Evolutionary conservation across 1,284 basidiomycete species (phyloP).

Genomic region (Abortiporus biennis): DNA sequence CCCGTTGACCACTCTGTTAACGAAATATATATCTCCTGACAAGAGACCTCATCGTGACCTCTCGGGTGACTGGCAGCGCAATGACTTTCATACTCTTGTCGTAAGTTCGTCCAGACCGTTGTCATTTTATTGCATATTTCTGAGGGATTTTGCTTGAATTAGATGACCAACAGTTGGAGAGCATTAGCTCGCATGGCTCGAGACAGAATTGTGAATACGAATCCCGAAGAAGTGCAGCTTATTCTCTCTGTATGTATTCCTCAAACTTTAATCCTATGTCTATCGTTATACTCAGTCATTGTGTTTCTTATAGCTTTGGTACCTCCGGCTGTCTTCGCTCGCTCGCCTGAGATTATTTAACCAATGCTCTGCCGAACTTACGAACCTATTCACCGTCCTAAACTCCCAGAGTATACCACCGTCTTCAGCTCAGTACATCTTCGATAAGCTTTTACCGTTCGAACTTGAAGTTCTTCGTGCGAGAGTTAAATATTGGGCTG

Average conservation of each 20-base stretch:
- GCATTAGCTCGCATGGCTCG: conserved; percentile 73
- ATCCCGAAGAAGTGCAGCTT: conserved; percentile 57
- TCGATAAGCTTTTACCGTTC: conserved; percentile 64
- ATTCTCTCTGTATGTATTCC: conserved; percentile 56
- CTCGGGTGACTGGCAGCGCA: conserved; percentile 63
- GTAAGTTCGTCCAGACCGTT: conserved; percentile 38
- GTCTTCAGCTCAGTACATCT: conserved; percentile 33
- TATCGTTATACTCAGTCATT: background rate
- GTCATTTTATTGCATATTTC: background rate
- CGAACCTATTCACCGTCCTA: conserved; percentile 69
- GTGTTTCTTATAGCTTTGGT: conserved; percentile 59
- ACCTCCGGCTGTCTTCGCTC: conserved; percentile 69
- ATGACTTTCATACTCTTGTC: conserved; percentile 70
- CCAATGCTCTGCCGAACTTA: conserved; percentile 73
- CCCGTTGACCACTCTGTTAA: conserved; percentile 69
- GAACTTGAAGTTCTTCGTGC: conserved; percentile 74
- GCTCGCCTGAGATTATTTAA: conserved; percentile 77
- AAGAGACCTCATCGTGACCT: conserved; percentile 66
- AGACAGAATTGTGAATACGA: conserved; percentile 62
- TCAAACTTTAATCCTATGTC: background rate
- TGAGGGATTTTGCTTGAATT: conserved; percentile 5
- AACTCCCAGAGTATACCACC: conserved; percentile 5
- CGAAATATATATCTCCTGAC: conserved; percentile 76
- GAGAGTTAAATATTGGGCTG: conserved; percentile 67
- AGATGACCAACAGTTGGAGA: conserved; percentile 85